Evolutionary conservation across 192 early-diverging fungal genomes (phyloP), one percentile per base, ranked within the genome.

Genomic region (Kickxella alabastrina): DNA sequence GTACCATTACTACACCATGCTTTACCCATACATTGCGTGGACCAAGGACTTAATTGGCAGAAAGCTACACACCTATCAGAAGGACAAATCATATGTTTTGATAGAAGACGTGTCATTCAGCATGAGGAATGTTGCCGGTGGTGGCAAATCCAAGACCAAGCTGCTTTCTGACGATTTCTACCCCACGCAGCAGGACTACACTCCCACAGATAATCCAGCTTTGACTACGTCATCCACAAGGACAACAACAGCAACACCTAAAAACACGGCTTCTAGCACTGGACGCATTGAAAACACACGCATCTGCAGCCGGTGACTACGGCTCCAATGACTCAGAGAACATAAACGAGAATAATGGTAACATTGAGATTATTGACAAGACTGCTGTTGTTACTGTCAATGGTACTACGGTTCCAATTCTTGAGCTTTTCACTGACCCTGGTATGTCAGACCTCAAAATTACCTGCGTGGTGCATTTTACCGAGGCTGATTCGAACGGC

Each of bases 1-100:
- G 31, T 64, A 52, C 49, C 56, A 71, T 46, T 71, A 71, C 56
- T 71, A 64, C 32, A 62, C 60, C 10, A 28, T 71, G 50, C 51
- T 71, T 14, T 47, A 63, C 38, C 60, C 60, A 23, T 71, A 59
- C 39, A 41, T 52, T 4, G 61, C 40, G 6, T 71, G 68, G 68
- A 52, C 60, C 1, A 40, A 49, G 24, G 48, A 59, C 23, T 42
- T 56, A 45, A 47, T 52, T 18, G 61, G 61, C 41, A 48, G 43
- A 43, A 38, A 31, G 13, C 39, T 59, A 24, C 29, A 53, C 29
- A 44, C 52, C 6, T 71, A 40, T 35, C 39, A 53, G 4, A 17
- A 50, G 9, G 54, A 58, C 24, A 35, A 47, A 12, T 50, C 51
- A 10, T 64, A 54, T 35, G 49, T 38, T 12, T 59, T 47, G 37